A percentile compares a stretch with the other conserved stretches of the same genome.
phyloP scores from a whole-genome alignment of 768 basidiomycete genomes.

The Cystobasidium ongulense region DNA sequence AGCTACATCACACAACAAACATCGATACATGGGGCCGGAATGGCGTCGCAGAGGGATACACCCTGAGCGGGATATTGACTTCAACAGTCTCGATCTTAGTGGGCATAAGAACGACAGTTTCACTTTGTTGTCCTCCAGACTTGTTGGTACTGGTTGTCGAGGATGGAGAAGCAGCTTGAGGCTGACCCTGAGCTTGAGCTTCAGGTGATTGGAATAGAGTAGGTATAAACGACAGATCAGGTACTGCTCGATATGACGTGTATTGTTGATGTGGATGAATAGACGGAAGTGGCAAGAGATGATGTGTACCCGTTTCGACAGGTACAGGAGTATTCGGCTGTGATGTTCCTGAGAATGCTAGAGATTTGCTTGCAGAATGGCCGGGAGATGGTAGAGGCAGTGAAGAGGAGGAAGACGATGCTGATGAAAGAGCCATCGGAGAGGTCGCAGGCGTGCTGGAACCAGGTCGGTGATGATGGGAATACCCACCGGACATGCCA shows the following conservation, averaged over 20 bases:
- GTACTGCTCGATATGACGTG: conserved; percentile 41
- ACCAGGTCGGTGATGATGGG: neutral
- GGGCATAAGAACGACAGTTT: conserved; percentile 38
- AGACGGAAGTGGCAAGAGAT: conserved; percentile 39
- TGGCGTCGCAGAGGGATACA: conserved; percentile 82
- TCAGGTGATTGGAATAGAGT: conserved; percentile 39
- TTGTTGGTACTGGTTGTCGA: conserved; percentile 38
- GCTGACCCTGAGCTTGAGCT: conserved; percentile 48
- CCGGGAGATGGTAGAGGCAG: neutral
- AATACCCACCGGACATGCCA: neutral
- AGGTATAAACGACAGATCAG: conserved; percentile 41
- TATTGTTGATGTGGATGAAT: conserved; percentile 29
- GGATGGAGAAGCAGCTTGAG: conserved; percentile 54
- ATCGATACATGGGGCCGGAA: conserved; percentile 47
- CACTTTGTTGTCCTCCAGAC: conserved; percentile 9
- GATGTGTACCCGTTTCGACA: conserved; percentile 37
- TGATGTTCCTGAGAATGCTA: conserved; percentile 34
- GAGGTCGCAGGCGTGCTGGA: neutral
- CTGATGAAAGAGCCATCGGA: neutral
- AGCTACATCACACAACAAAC: neutral
- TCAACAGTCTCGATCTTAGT: conserved; percentile 78
- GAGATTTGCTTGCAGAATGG: conserved; percentile 38
- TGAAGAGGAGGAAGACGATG: neutral
- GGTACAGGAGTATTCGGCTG: conserved; percentile 35
- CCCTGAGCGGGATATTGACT: conserved; percentile 79